Evolutionary conservation across 495 filamentous ascomycete genomes (phyloP).

Genomic region (Aeminium ludgeri): DNA sequence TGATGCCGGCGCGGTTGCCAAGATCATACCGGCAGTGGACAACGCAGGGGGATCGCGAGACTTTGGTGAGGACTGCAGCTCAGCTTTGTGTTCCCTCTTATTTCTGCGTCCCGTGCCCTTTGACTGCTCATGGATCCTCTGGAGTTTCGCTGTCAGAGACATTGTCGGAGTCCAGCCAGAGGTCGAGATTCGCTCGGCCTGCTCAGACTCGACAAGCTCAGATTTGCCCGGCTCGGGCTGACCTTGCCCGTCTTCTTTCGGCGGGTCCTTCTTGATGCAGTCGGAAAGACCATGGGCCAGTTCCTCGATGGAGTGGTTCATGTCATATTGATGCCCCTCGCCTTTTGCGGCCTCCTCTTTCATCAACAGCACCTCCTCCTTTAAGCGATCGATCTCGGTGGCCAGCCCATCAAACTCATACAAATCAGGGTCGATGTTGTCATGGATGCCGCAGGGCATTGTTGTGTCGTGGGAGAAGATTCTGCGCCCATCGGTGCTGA

Average conservation of each 20-base stretch:
- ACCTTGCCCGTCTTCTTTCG: no score
- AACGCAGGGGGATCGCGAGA: background rate
- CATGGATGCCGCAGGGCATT: background rate
- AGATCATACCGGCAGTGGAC: background rate
- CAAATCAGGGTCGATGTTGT: background rate
- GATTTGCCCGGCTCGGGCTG: no score
- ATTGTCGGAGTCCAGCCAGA: background rate
- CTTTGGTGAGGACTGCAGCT: background rate
- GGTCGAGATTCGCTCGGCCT: background rate
- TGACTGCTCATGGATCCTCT: background rate
- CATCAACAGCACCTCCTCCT: slow-evolving; percentile 3
- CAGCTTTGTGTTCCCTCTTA: background rate
- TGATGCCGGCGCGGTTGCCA: background rate
- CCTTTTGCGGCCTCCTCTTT: background rate
- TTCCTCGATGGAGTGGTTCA: background rate
- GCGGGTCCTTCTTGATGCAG: no score
- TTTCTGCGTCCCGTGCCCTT: background rate
- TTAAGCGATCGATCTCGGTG: slow-evolving; percentile 7
- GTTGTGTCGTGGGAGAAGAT: background rate
- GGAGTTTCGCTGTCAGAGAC: background rate
- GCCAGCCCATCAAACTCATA: slow-evolving; percentile 6
- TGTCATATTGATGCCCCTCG: background rate
- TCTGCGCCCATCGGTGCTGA: background rate
- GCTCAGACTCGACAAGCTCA: background rate
- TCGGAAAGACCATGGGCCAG: background rate